Conservation (phyloP, 257 asterid species). For the Nicotiana undulata region DNA sequence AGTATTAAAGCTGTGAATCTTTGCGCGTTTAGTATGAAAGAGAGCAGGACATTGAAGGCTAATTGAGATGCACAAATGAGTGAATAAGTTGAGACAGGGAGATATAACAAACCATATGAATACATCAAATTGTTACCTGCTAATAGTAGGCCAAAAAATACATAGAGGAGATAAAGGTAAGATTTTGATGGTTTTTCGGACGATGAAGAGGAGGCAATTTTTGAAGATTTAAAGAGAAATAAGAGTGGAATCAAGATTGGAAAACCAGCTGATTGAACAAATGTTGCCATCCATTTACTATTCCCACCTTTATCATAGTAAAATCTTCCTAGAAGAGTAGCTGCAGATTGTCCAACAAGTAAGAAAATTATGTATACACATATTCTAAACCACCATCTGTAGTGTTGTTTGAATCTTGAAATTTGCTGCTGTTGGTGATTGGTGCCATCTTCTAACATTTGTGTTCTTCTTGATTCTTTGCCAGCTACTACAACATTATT, state of each 20-base stretch:
- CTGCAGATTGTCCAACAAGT: constrained; percentile 30
- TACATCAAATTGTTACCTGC: constrained; percentile 33
- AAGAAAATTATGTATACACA: constrained; percentile 13
- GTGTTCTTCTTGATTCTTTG: background rate
- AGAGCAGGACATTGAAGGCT: constrained; percentile 31
- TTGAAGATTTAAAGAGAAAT: constrained; percentile 8
- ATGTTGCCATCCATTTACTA: constrained; percentile 40
- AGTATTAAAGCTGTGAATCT: constrained; percentile 27
- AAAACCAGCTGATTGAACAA: constrained; percentile 31
- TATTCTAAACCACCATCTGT: constrained; percentile 26
- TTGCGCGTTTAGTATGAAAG: constrained; percentile 27
- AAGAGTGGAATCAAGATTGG: constrained; percentile 24
- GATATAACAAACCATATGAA: constrained; percentile 27
- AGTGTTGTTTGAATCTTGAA: background rate
- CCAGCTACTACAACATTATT: background rate
- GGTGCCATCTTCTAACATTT: background rate
- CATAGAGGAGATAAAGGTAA: constrained; percentile 10
- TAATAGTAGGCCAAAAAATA: constrained; percentile 23
- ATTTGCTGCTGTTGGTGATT: background rate
- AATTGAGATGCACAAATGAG: constrained; percentile 35
- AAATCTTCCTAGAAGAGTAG: constrained; percentile 27
- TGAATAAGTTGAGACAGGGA: constrained; percentile 37
- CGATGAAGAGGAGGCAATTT: background rate
- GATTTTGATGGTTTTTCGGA: constrained; percentile 1
- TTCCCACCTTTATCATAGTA: constrained; percentile 36